A percentile compares a stretch with the other conserved stretches of the same genome.
Evolutionary conservation across 495 filamentous ascomycete species (phyloP).

Genomic region (Aspergillus sclerotiicarbonarius): DNA sequence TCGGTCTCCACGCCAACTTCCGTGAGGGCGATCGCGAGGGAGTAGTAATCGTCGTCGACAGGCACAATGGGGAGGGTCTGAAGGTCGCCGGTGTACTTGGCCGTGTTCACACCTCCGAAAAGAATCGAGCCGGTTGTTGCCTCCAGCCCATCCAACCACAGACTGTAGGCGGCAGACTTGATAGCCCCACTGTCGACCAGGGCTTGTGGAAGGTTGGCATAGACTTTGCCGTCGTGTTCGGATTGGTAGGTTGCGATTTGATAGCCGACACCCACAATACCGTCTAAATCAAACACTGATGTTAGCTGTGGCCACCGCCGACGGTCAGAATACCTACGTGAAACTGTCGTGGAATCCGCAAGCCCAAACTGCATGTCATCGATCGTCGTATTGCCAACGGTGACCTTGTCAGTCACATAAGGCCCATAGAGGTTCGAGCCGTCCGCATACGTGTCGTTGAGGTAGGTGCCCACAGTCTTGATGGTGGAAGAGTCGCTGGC

Average conservation of each 20-base stretch:
- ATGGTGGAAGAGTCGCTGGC: conserved; percentile 67
- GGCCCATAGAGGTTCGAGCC: conserved; percentile 67
- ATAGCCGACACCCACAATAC: conserved; percentile 86
- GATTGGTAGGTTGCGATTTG: conserved; percentile 34
- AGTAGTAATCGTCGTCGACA: conserved; percentile 47
- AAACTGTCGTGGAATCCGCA: conserved; percentile 60
- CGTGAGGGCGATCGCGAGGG: conserved; percentile 79
- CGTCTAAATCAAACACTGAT: conserved; percentile 41
- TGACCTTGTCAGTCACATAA: conserved; percentile 73
- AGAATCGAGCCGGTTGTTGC: conserved; percentile 72
- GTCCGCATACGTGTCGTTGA: conserved; percentile 81
- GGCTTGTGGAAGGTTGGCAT: conserved; percentile 64
- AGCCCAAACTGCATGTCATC: conserved; percentile 69
- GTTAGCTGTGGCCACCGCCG: neutral
- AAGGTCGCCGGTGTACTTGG: conserved; percentile 66
- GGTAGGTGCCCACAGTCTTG: conserved; percentile 59
- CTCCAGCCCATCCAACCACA: conserved; percentile 84
- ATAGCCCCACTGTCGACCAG: conserved; percentile 66
- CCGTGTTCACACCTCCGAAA: conserved; percentile 83
- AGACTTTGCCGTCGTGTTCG: conserved; percentile 51
- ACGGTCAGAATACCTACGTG: conserved; percentile 23
- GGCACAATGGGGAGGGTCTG: conserved; percentile 67
- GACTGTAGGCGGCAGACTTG: conserved; percentile 70
- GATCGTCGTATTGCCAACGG: conserved; percentile 58
- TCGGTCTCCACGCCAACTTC: conserved; percentile 39